Evolutionary conservation across 371 early-diverging fungal genomes (phyloP).

Genomic region (Cokeromyces recurvatus): DNA sequence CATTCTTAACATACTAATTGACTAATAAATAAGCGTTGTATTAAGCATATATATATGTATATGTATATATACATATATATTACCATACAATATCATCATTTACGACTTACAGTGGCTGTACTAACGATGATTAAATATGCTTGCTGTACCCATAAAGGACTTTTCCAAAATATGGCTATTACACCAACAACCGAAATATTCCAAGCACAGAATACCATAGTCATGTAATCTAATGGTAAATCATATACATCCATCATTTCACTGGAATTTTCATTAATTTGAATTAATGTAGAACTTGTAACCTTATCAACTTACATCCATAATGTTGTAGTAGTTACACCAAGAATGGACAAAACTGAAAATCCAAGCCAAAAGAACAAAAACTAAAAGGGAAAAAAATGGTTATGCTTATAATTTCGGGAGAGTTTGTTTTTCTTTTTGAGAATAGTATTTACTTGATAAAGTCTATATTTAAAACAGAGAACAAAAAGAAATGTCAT

Average conservation of each 20-base stretch:
- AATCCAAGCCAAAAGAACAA: slow-evolving; percentile 22
- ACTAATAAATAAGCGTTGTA: no score
- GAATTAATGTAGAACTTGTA: no score
- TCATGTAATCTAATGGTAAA: slow-evolving; percentile 16
- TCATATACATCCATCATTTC: slow-evolving; percentile 16
- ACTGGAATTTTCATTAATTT: slow-evolving; percentile 7
- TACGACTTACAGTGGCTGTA: slow-evolving; percentile 15
- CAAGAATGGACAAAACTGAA: slow-evolving; percentile 18
- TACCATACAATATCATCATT: no score
- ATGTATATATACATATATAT: no score
- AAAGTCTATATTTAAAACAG: slow-evolving; percentile 17
- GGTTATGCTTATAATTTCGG: no score
- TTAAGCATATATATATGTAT: no score
- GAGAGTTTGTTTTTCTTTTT: no score
- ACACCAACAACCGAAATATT: slow-evolving; percentile 18
- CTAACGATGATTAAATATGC: slow-evolving; percentile 16
- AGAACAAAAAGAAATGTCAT: slow-evolving; percentile 22
- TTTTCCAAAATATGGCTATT: slow-evolving; percentile 19
- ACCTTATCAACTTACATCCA: no score
- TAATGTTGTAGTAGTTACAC: slow-evolving; percentile 12
- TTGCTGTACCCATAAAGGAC: slow-evolving; percentile 24
- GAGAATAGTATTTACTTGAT: slow-evolving; percentile 10
- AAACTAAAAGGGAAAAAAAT: no score
- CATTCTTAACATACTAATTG: slow-evolving; percentile 17
- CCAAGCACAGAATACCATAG: slow-evolving; percentile 12